phyloP scores from a whole-genome alignment of 768 basidiomycete species.

The Zangia roseola region DNA sequence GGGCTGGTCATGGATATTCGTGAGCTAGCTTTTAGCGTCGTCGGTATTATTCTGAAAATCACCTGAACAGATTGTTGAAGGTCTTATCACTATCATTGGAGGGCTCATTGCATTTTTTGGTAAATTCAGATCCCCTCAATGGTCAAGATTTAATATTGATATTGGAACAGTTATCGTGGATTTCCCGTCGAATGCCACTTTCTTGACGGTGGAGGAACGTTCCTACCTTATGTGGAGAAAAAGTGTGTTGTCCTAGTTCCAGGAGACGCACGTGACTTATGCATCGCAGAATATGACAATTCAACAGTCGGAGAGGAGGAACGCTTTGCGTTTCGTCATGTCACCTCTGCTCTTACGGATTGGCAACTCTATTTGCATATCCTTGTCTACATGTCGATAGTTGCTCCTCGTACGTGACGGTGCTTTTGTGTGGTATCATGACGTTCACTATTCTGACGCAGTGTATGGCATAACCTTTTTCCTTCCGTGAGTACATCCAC shows the following conservation, averaged over 20 bases:
- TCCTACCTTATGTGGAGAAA: constrained; percentile 17
- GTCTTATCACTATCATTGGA: constrained; percentile 56
- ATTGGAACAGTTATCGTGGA: constrained; percentile 53
- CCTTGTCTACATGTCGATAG: constrained; percentile 44
- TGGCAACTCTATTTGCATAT: constrained; percentile 51
- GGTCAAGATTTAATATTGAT: not conserved
- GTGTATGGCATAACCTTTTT: constrained; percentile 73
- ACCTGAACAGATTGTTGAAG: constrained; percentile 28
- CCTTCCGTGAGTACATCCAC: constrained; percentile 50
- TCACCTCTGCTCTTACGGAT: constrained; percentile 53
- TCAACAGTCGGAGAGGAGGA: constrained; percentile 42
- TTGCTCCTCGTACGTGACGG: constrained; percentile 52
- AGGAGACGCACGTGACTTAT: constrained; percentile 48
- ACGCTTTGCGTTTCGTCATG: constrained; percentile 50
- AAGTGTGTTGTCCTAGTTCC: constrained; percentile 6
- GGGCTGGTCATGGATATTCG: constrained; percentile 73
- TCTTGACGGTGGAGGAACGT: constrained; percentile 17
- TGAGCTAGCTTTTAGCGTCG: constrained; percentile 24
- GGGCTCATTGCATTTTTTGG: constrained; percentile 53
- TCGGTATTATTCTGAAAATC: not conserved
- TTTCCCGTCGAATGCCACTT: constrained; percentile 28
- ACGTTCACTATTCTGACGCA: constrained; percentile 22
- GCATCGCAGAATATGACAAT: constrained; percentile 41
- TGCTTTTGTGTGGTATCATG: not conserved
- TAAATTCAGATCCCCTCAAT: constrained; percentile 17